Base-by-base conservation (phyloP, 2,329 filamentous ascomycete species). In the Penicillium italicum region DNA sequence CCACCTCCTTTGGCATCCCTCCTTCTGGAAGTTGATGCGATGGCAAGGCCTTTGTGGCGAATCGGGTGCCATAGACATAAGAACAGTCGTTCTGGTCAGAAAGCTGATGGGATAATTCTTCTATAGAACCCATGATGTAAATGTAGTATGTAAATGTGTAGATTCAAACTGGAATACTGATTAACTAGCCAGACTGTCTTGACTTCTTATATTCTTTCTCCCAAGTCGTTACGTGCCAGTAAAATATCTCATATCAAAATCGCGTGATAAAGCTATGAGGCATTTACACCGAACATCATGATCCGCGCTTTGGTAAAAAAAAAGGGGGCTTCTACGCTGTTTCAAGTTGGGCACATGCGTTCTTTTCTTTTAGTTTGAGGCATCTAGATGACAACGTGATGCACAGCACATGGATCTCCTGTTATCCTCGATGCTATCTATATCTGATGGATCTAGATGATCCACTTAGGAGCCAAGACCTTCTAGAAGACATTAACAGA, bases 1-100 rank as follows among this genome's bases (percentile, higher is more conserved):
- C 86, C 0, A 83, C 80, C 60, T 87, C 84, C 64, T 84, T 85
- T 36, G 93, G 92, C 92, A 96, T 96, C 75, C 94, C 89, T 20
- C 76, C 68, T 63, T 95, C 90, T 2, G 91, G 56, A 24, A 58
- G 36, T 14, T 8, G 26, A n/a, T 53, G 33, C 4, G 51, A 41
- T 30, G 57, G 57, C 51, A 58, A 41, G 30, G 49, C 14, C 20
- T 38, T 37, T 7, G 55, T 44, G 5, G 55, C 57, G 18, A 58
- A 60, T 30, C 40, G 18, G 11, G 55, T 55, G 26, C 57, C 57
- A 31, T 60, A 60, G 16, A 60, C 44, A 10, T 55, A 51, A 12
- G 50, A 38, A 33, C 51, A 50, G 44, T 47, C 30, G 18, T 26
- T 49, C 40, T 46, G 20, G 10, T 11, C 26, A 24, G 31, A 24